Conservation (phyloP, 2,329 filamentous ascomycete species). For the Fusarium graminum region DNA sequence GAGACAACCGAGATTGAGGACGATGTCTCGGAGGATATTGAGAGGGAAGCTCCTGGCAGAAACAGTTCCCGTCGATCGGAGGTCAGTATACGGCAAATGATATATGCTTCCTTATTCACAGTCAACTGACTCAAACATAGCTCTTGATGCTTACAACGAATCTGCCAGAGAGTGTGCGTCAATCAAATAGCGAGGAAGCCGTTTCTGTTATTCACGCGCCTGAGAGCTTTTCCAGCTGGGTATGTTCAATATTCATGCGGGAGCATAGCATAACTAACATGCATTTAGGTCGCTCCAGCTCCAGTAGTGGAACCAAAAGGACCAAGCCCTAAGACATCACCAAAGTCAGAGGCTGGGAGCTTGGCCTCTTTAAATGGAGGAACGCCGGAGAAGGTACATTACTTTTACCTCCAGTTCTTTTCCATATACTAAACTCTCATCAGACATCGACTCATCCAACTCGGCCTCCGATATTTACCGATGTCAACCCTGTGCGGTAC, state of each 20-base stretch:
- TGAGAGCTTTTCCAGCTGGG: constrained; percentile 84
- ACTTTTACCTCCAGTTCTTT: not conserved
- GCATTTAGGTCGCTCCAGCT: constrained; percentile 56
- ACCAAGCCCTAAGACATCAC: constrained; percentile 54
- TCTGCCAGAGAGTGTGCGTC: constrained; percentile 68
- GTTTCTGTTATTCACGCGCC: constrained; percentile 94
- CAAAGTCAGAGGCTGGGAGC: constrained; percentile 55
- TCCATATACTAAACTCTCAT: constrained; percentile 19
- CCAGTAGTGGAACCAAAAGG: constrained; percentile 52
- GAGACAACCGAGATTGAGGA: constrained; percentile 88
- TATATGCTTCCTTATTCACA: not conserved
- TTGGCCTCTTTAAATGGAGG: constrained; percentile 45
- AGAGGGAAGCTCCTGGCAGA: constrained; percentile 43
- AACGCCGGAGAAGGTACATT: constrained; percentile 45
- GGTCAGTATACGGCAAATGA: constrained; percentile 41
- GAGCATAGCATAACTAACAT: constrained; percentile 38
- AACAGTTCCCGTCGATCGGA: constrained; percentile 48
- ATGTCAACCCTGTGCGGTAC: constrained; percentile 75
- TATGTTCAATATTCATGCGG: constrained; percentile 56
- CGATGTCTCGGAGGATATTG: constrained; percentile 73
- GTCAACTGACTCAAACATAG: constrained; percentile 51
- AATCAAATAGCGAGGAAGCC: constrained; percentile 78
- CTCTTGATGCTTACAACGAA: constrained; percentile 68
- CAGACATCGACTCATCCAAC: constrained; percentile 56
- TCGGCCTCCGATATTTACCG: constrained; percentile 80